Base-by-base conservation (phyloP, 2,329 filamentous ascomycete species). In the Botrytis sinoallii region DNA sequence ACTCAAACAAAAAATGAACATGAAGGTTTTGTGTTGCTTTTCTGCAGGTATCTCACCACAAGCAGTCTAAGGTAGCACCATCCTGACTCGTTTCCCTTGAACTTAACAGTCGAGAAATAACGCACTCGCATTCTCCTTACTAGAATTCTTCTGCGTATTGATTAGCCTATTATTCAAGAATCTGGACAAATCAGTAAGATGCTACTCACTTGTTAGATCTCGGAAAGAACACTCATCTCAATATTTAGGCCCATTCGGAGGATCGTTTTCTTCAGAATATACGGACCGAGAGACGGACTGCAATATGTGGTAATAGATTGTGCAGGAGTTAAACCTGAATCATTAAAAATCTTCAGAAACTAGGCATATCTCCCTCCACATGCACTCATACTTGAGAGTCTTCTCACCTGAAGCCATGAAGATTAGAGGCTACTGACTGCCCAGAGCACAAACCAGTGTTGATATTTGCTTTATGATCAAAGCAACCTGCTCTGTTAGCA, bases 191-290 rank as follows among this genome's bases (percentile, higher is more conserved):
- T 0, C 48, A n/a, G 10, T 16, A 16, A n/a, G 48, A n/a, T 16
- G 10, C 48, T 1, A n/a, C 48, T 16, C 2, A n/a, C 5, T 14
- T 2, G 0, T 52, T 16, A 3, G 0, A 6, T 52, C 16, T 2
- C 12, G 12, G 25, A 52, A n/a, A n/a, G 5, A n/a, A 52, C 48
- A n/a, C 48, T n/a, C 4, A n/a, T 52, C 25, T n/a, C 10, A n/a
- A n/a, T 52, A 14, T 25, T 1, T 14, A 52, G 12, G 2, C 5
- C 5, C 12, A 52, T 52, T 52, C 12, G 48, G 48, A 52, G 16
- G 25, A 52, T 52, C 22, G 9, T 6, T 25, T 0, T n/a, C n/a
- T 5, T 14, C 10, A 25, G n/a, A 12, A 52, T 4, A 5, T 2
- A 52, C 48, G 25, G 25, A n/a, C 12, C 5, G 25, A n/a, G 12